phyloP scores from a whole-genome alignment of 768 basidiomycete species.

The Astraeus odoratus region DNA sequence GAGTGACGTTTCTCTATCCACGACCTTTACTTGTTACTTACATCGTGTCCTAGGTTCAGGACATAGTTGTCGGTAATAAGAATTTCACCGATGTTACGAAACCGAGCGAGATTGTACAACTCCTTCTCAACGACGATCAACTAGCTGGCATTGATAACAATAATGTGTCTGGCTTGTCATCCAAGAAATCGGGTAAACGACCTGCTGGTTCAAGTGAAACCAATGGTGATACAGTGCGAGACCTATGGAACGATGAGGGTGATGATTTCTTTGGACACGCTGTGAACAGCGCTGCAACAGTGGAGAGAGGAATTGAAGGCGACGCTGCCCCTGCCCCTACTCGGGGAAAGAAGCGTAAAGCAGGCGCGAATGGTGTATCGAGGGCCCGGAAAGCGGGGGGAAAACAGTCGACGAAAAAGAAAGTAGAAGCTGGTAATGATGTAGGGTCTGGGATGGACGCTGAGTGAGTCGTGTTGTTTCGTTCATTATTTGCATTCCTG shows the following conservation, averaged over 20 bases:
- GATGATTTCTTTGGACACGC: constrained; percentile 79
- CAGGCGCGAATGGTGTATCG: constrained; percentile 14
- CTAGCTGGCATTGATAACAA: constrained; percentile 61
- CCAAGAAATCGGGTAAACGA: constrained; percentile 30
- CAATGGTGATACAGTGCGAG: constrained; percentile 38
- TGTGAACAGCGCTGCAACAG: constrained; percentile 15
- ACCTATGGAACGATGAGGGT: constrained; percentile 82
- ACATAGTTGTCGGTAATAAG: constrained; percentile 97
- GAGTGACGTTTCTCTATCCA: constrained; percentile 18
- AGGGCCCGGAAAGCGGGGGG: constrained; percentile 28
- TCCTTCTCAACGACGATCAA: constrained; percentile 93
- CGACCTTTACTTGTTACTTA: background rate
- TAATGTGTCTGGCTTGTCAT: constrained; percentile 30
- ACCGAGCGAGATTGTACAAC: constrained; percentile 93
- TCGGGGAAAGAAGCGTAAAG: constrained; percentile 31
- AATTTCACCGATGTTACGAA: constrained; percentile 89
- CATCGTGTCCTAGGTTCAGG: constrained; percentile 69
- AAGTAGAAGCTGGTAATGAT: constrained; percentile 18
- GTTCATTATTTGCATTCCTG: constrained; percentile 9
- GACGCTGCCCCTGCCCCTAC: constrained; percentile 16
- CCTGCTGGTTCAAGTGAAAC: constrained; percentile 25
- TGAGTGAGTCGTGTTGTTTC: constrained; percentile 18
- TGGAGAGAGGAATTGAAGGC: constrained; percentile 27
- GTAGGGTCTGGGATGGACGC: constrained; percentile 19
- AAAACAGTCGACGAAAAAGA: constrained; percentile 26